Percentiles rank a stretch among this genome's conserved stretches.
phyloP scores from a whole-genome alignment of 2,329 filamentous ascomycete species.

The Penicillium polonicum region DNA sequence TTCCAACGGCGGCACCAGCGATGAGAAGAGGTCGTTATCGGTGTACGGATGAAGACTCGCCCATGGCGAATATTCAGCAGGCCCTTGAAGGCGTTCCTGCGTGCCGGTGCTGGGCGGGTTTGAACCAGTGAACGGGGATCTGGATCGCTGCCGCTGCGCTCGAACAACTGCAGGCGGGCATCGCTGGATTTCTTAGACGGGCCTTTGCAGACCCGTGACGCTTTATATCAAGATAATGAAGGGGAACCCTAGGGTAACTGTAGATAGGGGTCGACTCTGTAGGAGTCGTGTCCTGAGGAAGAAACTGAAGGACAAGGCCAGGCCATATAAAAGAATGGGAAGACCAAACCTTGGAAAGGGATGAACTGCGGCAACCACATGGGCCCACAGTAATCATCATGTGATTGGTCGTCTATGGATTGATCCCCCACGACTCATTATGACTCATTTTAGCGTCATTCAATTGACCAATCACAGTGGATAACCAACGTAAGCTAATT shows the following conservation, averaged over 20 bases:
- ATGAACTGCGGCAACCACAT: neutral
- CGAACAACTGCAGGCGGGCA: conserved; percentile 23
- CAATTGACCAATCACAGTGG: conserved; percentile 10
- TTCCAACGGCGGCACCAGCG: conserved; percentile 15
- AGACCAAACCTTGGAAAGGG: neutral
- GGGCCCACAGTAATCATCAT: neutral
- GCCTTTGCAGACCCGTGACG: conserved; percentile 28
- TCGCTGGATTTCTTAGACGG: conserved; percentile 27
- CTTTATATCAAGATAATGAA: neutral
- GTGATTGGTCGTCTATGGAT: conserved; percentile 12
- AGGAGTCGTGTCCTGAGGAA: conserved; percentile 25
- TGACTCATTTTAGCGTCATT: conserved; percentile 28
- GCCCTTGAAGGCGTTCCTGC: conserved; percentile 19
- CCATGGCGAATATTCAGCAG: conserved; percentile 17
- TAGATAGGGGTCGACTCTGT: conserved; percentile 15
- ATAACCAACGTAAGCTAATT: neutral
- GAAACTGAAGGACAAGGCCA: conserved; percentile 1
- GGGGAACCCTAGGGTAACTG: conserved; percentile 3
- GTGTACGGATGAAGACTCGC: conserved; percentile 14
- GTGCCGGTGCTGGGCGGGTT: conserved; percentile 15
- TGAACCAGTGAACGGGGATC: conserved; percentile 15
- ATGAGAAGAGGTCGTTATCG: conserved; percentile 13
- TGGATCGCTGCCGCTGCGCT: conserved; percentile 20
- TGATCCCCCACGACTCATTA: conserved; percentile 20
- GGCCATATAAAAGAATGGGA: conserved; percentile 15